A percentile compares a stretch with the other conserved stretches of the same genome.
Evolutionary conservation across 1,139 yeast species (phyloP).

Genomic region (Magnusiomyces suaveolens): DNA sequence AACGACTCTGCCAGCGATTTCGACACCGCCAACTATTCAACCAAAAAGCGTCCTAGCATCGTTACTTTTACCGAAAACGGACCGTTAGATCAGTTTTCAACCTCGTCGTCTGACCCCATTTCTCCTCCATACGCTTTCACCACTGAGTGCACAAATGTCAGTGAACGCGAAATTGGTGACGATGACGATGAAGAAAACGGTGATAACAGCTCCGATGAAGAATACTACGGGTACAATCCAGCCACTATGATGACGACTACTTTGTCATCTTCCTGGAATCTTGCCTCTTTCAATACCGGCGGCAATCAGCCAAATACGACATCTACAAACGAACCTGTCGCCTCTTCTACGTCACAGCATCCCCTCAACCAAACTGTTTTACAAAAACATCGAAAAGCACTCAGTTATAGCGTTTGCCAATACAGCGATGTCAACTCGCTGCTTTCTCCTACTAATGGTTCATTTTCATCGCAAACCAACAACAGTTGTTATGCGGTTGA

Average conservation of each 20-base stretch:
- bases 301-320: neutral
- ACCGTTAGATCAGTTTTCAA: neutral
- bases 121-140: neutral
- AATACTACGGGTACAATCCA: neutral
- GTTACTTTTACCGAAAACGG: neutral
- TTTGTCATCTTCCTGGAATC: neutral
- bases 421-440: no score
- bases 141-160: neutral
- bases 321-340: neutral
- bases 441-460: no score
- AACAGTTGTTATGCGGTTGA: neutral
- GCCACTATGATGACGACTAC: neutral
- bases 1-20: no score
- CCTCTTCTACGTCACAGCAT: neutral
- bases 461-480: neutral
- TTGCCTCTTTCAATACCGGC: neutral
- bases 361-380: neutral
- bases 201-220: neutral
- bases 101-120: neutral
- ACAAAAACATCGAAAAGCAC: neutral
- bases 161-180: neutral
- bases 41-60: neutral
- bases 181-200: neutral
- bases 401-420: neutral
- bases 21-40: neutral